A percentile compares a stretch with the other conserved stretches of the same genome.
Evolutionary conservation across 108 stramenopile genomes (phyloP).

Genomic region (Cyclotella baltica): DNA sequence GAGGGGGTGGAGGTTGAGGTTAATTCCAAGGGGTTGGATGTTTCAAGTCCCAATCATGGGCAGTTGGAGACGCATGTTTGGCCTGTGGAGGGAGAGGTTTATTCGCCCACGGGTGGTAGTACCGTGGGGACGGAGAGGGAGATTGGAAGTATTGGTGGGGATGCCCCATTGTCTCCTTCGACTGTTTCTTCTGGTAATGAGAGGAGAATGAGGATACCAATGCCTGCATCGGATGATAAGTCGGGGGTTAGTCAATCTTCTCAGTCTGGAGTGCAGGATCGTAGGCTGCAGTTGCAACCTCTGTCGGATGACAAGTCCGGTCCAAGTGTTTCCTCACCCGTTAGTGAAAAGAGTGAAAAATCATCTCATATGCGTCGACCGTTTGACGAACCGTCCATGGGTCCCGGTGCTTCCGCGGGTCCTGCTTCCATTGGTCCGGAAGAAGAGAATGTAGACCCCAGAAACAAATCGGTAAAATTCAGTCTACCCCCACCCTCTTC

Average conservation of each 20-base stretch:
- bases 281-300: too few species aligned
- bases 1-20: slow-evolving; percentile 14
- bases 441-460: background rate
- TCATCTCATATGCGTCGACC: background rate
- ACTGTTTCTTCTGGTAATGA: background rate
- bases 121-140: background rate
- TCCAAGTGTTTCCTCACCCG: too few species aligned
- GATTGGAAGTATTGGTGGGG: background rate
- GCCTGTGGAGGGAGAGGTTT: slow-evolving; percentile 19
- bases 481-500: slow-evolving; percentile 32
- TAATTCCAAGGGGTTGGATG: background rate
- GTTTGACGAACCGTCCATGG: background rate
- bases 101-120: slow-evolving; percentile 3
- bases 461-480: slow-evolving; percentile 36
- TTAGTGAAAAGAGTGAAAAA: background rate
- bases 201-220: background rate
- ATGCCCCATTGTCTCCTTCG: background rate
- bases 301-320: too few species aligned
- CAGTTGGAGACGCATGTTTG: slow-evolving; percentile 6
- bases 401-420: too few species aligned
- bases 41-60: background rate
- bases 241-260: background rate
- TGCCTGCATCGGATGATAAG: background rate
- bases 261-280: too few species aligned
- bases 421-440: too few species aligned